A percentile compares a stretch with the other conserved stretches of the same genome.
Evolutionary conservation across 2,329 filamentous ascomycete species (phyloP).

Genomic region (Corynespora cassiicola): DNA sequence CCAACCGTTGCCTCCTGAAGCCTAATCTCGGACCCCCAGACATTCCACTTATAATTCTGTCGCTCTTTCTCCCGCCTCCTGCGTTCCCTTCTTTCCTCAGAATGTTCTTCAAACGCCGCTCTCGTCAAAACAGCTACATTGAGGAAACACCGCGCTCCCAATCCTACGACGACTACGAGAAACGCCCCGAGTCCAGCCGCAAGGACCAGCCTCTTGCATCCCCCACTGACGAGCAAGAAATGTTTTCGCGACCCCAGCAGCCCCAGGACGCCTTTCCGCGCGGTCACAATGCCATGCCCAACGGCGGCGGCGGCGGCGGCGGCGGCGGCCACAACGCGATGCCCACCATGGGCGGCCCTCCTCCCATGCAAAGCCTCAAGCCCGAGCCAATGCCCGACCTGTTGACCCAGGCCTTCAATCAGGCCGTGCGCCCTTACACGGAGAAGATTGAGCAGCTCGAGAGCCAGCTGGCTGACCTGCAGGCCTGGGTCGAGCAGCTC

Average conservation of each 20-base stretch:
- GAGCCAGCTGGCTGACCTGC: conserved; percentile 58
- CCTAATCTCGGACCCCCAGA: conserved; percentile 2
- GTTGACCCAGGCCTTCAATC: conserved; percentile 60
- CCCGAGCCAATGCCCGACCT: conserved; percentile 57
- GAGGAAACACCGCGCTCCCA: conserved; percentile 51
- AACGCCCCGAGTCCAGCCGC: conserved; percentile 48
- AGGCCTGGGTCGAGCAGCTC: conserved; percentile 57
- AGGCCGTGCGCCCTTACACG: conserved; percentile 58
- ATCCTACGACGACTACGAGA: conserved; percentile 48
- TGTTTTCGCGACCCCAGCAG: conserved; percentile 53
- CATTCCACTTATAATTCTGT: conserved; percentile 29
- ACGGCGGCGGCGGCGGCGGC: conserved; percentile 9
- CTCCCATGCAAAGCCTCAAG: conserved; percentile 28
- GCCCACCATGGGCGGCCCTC: conserved; percentile 29
- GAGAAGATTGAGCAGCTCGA: conserved; percentile 61
- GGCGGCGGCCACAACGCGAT: conserved; percentile 19
- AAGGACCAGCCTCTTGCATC: conserved; percentile 37
- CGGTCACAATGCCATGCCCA: conserved; percentile 26
- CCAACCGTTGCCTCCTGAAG: conserved; percentile 25
- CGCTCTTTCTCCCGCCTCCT: conserved; percentile 20
- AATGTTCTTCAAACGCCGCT: conserved; percentile 60
- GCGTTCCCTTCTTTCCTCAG: conserved; percentile 31
- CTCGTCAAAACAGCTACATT: conserved; percentile 55
- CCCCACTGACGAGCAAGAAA: conserved; percentile 41
- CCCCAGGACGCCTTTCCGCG: conserved; percentile 45